Base-by-base conservation (phyloP, 1,284 basidiomycete genomes). In the Tilletiopsis washingtonensis region DNA sequence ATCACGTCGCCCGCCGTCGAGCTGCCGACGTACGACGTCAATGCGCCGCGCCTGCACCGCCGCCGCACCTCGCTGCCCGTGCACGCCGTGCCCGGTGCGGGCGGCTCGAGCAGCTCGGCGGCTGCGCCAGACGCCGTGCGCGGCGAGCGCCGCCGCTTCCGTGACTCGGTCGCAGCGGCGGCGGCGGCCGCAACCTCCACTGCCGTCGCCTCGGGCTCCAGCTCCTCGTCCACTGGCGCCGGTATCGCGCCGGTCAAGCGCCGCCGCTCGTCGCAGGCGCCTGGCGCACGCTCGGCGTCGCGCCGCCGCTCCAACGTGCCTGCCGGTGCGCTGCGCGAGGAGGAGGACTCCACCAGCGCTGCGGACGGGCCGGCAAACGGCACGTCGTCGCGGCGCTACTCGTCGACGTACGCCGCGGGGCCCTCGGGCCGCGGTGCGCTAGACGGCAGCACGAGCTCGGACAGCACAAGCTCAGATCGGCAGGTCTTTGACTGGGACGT, bases 401-500 rank as follows among this genome's bases (percentile, higher is more conserved):
- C 60, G 38, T 57, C 61, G 17, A 52, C 62, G 9, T 64, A 64
- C 52, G 53, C 57, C 7, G 62, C 59, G 12, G 60, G 57, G 21
- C 57, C 60, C 17, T 64, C 62, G 1, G 60, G 54, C 7, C 49
- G 47, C 20, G 51, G 47, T 17, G 50, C 27, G 15, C 44, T 20
- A 23, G 56, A 51, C 15, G 58, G 14, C 21, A 57, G 54, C 46
- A 56, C 46, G 44, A 59, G 59, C 20, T 41, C 53, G 4, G 53
- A 49, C 20, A 52, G 49, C 5, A 62, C 62, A 1, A 51, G 57
- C 44, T 56, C 57, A 21, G 62, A 57, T 2, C 56, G 48, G 15
- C 57, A 57, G 32, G 54, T 53, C 12, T 64, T 64, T 40, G 55
- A 62, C 32, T 64, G 62, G 62, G 62, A 64, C 25, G 51, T 59